Conservation (phyloP, 2,329 filamentous ascomycete genomes). For the Trichophyton simii region DNA sequence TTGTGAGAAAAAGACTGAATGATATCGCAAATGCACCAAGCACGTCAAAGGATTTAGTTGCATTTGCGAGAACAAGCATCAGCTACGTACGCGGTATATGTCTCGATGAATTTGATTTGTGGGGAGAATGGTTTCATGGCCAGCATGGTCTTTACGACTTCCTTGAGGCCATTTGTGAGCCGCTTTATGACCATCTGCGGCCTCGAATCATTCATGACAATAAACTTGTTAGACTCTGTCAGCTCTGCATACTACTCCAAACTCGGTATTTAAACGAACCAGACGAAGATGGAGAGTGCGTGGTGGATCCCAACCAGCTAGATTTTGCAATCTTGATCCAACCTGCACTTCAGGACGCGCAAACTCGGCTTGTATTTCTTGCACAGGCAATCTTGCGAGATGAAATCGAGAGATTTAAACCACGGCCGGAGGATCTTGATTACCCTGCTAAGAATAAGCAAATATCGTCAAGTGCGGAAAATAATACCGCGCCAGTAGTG, state of each 20-base stretch:
- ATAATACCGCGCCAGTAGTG: slow-evolving; percentile 33
- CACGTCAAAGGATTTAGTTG: slow-evolving; percentile 50
- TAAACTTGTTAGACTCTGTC: slow-evolving; percentile 53
- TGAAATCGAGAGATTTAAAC: slow-evolving; percentile 54
- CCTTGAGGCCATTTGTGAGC: slow-evolving; percentile 54
- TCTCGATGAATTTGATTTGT: slow-evolving; percentile 54
- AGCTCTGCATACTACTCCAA: slow-evolving; percentile 53
- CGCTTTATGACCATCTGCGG: slow-evolving; percentile 53
- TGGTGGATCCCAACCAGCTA: slow-evolving; percentile 39
- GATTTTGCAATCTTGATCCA: slow-evolving; percentile 52
- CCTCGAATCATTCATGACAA: slow-evolving; percentile 55
- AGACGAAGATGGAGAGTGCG: slow-evolving; percentile 41
- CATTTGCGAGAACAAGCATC: slow-evolving; percentile 52
- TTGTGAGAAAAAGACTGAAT: slow-evolving; percentile 48
- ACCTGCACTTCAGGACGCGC: slow-evolving; percentile 54
- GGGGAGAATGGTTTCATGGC: slow-evolving; percentile 54
- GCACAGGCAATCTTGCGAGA: slow-evolving; percentile 51
- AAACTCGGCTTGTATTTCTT: slow-evolving; percentile 54
- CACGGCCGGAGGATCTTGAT: slow-evolving; percentile 52
- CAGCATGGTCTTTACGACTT: slow-evolving; percentile 53
- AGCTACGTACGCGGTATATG: slow-evolving; percentile 54
- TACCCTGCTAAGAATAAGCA: slow-evolving; percentile 45
- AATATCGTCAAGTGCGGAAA: slow-evolving; percentile 29
- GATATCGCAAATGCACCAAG: slow-evolving; percentile 47
- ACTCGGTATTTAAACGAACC: slow-evolving; percentile 51